A percentile compares a stretch with the other conserved stretches of the same genome.
These are phyloP conservation scores for Escallonia rubra DNA, from an alignment of 129 eudicot genomes.

Conservation along the genomic window DNA sequence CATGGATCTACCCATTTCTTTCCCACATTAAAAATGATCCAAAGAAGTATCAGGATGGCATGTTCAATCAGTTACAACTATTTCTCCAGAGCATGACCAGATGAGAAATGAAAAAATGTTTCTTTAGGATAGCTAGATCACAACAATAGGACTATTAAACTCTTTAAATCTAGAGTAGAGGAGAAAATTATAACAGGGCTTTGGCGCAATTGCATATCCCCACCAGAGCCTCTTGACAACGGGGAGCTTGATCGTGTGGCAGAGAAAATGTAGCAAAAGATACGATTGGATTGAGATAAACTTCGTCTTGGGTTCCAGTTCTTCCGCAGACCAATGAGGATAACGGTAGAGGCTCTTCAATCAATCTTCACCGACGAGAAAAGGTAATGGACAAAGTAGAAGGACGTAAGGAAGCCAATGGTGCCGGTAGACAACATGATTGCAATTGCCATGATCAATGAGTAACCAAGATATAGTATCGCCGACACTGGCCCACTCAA, in stretches of 20 bases:
- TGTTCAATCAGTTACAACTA: too few relatives aligned
- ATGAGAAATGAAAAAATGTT: too few relatives aligned
- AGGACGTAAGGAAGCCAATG: slow-evolving; percentile 32
- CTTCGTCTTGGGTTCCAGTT: background rate
- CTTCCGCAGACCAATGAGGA: background rate
- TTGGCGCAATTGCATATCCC: background rate
- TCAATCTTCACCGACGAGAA: slow-evolving; percentile 38
- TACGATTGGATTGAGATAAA: background rate
- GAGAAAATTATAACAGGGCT: background rate
- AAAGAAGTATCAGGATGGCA: too few relatives aligned
- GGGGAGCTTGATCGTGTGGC: slow-evolving; percentile 1
- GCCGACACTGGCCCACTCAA: slow-evolving; percentile 31
- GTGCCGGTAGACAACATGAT: slow-evolving; percentile 33
- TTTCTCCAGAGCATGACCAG: too few relatives aligned
- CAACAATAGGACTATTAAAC: slow-evolving; percentile 7
- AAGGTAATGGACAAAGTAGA: slow-evolving; percentile 35
- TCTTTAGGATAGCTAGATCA: slow-evolving; percentile 8
- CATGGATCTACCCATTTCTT: background rate
- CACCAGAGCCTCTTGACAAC: background rate
- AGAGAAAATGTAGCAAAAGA: background rate
- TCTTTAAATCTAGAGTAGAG: slow-evolving; percentile 4
- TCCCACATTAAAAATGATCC: background rate
- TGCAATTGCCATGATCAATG: slow-evolving; percentile 25
- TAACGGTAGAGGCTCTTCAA: background rate
- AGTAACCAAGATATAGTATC: slow-evolving; percentile 20